Base-by-base conservation (phyloP, 345 rosid species). In the Eucalyptus pumila region DNA sequence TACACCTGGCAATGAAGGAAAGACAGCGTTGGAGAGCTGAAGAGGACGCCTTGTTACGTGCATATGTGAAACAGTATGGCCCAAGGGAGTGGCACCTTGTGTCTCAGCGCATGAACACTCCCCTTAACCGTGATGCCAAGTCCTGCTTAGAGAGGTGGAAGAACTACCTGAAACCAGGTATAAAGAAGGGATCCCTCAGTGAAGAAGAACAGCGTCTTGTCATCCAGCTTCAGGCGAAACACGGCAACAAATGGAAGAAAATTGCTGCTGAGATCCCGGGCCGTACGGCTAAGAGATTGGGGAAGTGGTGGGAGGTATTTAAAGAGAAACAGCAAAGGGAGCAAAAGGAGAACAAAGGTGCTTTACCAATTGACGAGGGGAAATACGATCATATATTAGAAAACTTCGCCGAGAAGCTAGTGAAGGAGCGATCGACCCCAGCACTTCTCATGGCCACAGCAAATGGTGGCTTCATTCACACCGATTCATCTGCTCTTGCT, bases 11-110 rank as follows among this genome's bases (percentile, higher is more conserved):
- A 93, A 98, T 98, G 99, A 98, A 96, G 95, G 99, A 98, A 94
- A 98, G 99, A 92, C 99, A 98, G 94, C 98, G 99, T 88, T 98
- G 99, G 99, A 95, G 96, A 93, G 91, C 96, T 95, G 99, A 98
- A 94, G 99, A 97, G 94, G 99, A 97, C 91, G 94, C 97, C 86
- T 92, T 98, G 47, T 89, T 98, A 92, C 93, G 95, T 88, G 95
- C 99, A 32, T 97, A 98, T 88, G 99, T 97, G 34, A 97, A 96
- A 87, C 99, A 97, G 89, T 96, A 96, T 89, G 99, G 99, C 87
- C 97, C 99, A 7, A 96, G 97, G 91, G 99, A 98, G 92, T 97
- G 99, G 99, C 95, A 94, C 89, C 98, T 97, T 85, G 96, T 98
- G 19, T 96, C 99, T 19, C 98, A 96, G 90, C 98, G 99, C 90